A percentile compares a stretch with the other conserved stretches of the same genome.
These are phyloP conservation scores for Arxiozyma heterogenica DNA, from an alignment of 1,139 yeast species.

Conservation along the genomic window DNA sequence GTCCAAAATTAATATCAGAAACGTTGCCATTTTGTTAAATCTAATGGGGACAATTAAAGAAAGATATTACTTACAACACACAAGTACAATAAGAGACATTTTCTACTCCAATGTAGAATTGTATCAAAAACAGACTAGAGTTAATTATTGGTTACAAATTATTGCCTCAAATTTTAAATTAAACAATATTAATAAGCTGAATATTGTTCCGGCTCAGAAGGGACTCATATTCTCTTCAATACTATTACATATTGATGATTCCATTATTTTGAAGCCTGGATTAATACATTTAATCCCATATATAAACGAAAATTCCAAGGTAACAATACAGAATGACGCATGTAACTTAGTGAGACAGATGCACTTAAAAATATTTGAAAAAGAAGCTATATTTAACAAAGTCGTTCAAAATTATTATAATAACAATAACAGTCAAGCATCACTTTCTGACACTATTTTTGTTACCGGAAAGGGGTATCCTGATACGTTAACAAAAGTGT, in stretches of 20 bases:
- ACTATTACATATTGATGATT: constrained; percentile 1
- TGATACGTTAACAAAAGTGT: constrained; percentile 25
- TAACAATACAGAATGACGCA: background rate
- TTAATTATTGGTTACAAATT: constrained; percentile 18
- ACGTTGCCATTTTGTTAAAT: constrained; percentile 14
- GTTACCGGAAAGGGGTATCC: constrained; percentile 35
- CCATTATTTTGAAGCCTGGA: constrained; percentile 13
- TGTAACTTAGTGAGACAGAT: background rate
- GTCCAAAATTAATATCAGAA: constrained; percentile 3
- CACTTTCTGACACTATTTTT: constrained; percentile 13
- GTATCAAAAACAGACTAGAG: constrained; percentile 20
- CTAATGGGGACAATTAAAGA: constrained; percentile 12
- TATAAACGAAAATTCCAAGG: background rate
- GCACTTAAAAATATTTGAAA: constrained; percentile 23
- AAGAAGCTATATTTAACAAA: constrained; percentile 28
- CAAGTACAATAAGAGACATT: constrained; percentile 29
- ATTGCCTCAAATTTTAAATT: constrained; percentile 17
- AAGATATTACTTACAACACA: constrained; percentile 6
- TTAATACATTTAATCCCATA: constrained; percentile 9
- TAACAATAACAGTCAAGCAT: background rate
- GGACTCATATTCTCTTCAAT: constrained; percentile 24
- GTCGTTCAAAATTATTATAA: constrained; percentile 6
- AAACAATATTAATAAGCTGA: constrained; percentile 13
- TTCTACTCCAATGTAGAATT: constrained; percentile 30
- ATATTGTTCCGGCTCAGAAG: constrained; percentile 31